Conservation (phyloP, 1,139 yeast genomes). For the Blastobotrys arbuscula region DNA sequence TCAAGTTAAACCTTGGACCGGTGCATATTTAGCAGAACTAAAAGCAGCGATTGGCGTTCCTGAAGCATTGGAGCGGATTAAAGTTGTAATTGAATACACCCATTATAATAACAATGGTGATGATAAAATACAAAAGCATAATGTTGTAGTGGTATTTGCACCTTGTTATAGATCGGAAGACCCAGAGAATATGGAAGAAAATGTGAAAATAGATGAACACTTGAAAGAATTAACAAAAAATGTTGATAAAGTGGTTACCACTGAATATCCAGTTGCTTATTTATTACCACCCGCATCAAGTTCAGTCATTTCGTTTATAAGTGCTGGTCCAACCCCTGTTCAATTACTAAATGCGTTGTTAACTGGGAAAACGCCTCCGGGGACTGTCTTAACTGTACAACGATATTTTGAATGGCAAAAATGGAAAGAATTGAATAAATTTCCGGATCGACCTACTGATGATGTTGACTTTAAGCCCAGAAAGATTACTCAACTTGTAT, state of each 20-base stretch:
- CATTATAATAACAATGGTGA: constrained; percentile 15
- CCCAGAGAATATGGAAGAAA: not conserved
- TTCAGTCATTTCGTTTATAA: constrained; percentile 21
- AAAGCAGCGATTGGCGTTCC: constrained; percentile 31
- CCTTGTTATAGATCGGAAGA: constrained; percentile 20
- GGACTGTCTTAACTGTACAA: constrained; percentile 25
- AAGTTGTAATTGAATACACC: constrained; percentile 24
- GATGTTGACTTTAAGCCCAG: constrained; percentile 25
- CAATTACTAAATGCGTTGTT: constrained; percentile 26
- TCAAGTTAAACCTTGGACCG: constrained; percentile 32
- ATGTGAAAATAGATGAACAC: not conserved
- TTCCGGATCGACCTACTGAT: constrained; percentile 33
- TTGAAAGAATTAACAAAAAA: constrained; percentile 6
- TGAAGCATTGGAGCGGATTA: constrained; percentile 29
- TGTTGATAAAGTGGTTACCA: constrained; percentile 9
- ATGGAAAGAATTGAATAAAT: constrained; percentile 26
- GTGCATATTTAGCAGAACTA: constrained; percentile 30
- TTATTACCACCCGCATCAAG: constrained; percentile 20
- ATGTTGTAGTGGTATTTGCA: constrained; percentile 29
- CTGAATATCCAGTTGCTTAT: constrained; percentile 23
- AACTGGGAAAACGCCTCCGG: constrained; percentile 28
- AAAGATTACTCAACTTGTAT: constrained; percentile 50
- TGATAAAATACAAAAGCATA: constrained; percentile 15
- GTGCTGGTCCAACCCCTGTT: constrained; percentile 20
- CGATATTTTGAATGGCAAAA: constrained; percentile 29